phyloP scores from a whole-genome alignment of 768 basidiomycete genomes.

The Dioszegia aurantiaca region DNA sequence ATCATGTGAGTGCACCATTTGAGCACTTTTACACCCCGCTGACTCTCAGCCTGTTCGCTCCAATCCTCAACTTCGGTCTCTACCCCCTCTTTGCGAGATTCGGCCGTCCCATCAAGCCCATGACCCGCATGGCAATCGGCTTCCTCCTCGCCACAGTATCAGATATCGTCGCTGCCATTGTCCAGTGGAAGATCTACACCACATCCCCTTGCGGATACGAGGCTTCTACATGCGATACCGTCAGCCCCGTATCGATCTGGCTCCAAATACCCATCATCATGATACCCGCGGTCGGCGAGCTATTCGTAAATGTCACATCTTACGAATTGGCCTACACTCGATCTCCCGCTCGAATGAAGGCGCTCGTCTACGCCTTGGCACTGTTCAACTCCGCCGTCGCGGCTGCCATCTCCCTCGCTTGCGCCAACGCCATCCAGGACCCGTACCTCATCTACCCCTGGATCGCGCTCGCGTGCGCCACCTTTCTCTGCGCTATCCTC shows the following conservation, averaged over 20 bases:
- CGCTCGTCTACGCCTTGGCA: slow-evolving; percentile 48
- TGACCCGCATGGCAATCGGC: slow-evolving; percentile 41
- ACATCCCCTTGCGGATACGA: slow-evolving; percentile 48
- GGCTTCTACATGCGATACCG: slow-evolving; percentile 42
- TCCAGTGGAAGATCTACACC: slow-evolving; percentile 50
- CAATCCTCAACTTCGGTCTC: slow-evolving; percentile 45
- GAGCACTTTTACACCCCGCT: no score
- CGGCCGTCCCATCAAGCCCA: slow-evolving; percentile 43
- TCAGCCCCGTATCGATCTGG: slow-evolving; percentile 40
- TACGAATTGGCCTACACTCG: slow-evolving; percentile 52
- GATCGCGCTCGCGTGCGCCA: slow-evolving; percentile 36
- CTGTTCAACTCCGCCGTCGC: slow-evolving; percentile 49
- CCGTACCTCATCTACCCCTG: slow-evolving; percentile 50
- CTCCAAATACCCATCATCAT: slow-evolving; percentile 26
- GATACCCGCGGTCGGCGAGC: slow-evolving; percentile 40
- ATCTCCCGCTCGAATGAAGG: slow-evolving; percentile 51
- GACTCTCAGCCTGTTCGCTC: slow-evolving; percentile 27
- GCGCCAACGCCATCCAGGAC: slow-evolving; percentile 45
- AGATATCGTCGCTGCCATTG: slow-evolving; percentile 48
- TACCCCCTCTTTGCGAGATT: slow-evolving; percentile 40
- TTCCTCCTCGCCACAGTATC: slow-evolving; percentile 29
- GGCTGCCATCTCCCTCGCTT: slow-evolving; percentile 43
- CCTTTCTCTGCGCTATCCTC: slow-evolving; percentile 32
- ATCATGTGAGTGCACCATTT: slow-evolving; percentile 20
- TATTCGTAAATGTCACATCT: slow-evolving; percentile 49